phyloP scores from a whole-genome alignment of 345 rosid genomes.

The Geranium brycei region DNA sequence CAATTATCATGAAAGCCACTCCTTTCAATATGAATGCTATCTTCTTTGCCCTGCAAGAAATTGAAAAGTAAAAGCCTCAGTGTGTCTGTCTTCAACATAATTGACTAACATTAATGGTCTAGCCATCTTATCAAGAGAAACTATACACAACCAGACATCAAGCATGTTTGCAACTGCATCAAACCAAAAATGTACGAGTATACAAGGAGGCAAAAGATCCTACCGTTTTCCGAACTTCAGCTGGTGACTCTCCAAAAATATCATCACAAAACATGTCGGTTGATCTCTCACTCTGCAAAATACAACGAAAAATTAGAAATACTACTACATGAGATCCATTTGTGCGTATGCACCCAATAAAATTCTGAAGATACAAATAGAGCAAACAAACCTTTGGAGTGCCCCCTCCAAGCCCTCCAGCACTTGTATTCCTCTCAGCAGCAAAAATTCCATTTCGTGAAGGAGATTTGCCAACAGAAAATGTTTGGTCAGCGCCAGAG shows the following conservation, averaged over 20 bases:
- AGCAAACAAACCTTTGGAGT: slow-evolving; percentile 65
- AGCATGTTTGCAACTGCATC: too few relatives aligned
- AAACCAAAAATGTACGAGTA: background rate
- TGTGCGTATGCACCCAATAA: slow-evolving; percentile 5
- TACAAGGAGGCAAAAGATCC: slow-evolving; percentile 5
- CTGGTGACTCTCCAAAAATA: slow-evolving; percentile 92
- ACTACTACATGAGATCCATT: slow-evolving; percentile 1
- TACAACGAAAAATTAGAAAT: slow-evolving; percentile 8
- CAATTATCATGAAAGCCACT: slow-evolving; percentile 93
- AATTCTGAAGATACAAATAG: background rate
- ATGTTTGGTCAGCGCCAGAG: slow-evolving; percentile 28
- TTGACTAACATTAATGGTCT: background rate
- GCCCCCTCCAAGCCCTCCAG: slow-evolving; percentile 85
- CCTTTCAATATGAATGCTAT: slow-evolving; percentile 54
- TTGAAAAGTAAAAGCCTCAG: slow-evolving; percentile 15
- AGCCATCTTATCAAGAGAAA: background rate
- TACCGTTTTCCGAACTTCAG: slow-evolving; percentile 52
- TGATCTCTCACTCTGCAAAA: slow-evolving; percentile 75
- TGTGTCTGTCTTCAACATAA: background rate
- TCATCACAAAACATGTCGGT: slow-evolving; percentile 75
- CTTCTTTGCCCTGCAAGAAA: slow-evolving; percentile 52
- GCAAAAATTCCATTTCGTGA: slow-evolving; percentile 28
- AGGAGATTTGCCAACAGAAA: slow-evolving; percentile 50
- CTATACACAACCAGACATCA: background rate
- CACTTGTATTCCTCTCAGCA: slow-evolving; percentile 29